A percentile compares a stretch with the other conserved stretches of the same genome.
Conservation (phyloP, 2,329 filamentous ascomycete species). For the Trichoderma sp. region DNA sequence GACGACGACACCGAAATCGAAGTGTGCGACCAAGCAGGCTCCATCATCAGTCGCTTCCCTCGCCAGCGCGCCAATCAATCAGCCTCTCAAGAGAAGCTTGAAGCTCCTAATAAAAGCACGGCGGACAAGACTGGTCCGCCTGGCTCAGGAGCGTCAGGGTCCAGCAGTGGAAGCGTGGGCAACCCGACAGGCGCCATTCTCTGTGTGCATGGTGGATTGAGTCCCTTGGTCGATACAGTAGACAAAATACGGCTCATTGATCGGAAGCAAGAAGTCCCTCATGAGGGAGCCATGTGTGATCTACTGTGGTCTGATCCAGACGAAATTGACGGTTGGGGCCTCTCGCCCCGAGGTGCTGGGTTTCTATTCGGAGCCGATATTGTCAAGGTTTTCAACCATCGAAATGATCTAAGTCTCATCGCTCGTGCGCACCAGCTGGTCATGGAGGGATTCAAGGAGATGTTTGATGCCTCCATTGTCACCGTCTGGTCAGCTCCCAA, state of each 20-base stretch:
- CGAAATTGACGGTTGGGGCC: constrained; percentile 95
- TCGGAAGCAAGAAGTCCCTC: constrained; percentile 95
- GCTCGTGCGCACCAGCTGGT: constrained; percentile 95
- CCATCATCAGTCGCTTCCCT: constrained; percentile 74
- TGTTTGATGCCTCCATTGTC: constrained; percentile 95
- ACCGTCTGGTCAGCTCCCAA: constrained; percentile 99
- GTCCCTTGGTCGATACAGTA: constrained; percentile 86
- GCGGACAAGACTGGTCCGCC: constrained; percentile 65
- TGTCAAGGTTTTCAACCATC: constrained; percentile 93
- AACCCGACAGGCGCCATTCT: constrained; percentile 82
- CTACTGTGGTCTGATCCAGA: constrained; percentile 97
- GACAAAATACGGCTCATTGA: constrained; percentile 96
- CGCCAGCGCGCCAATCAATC: constrained; percentile 47
- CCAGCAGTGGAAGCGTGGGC: constrained; percentile 64
- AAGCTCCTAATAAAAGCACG: constrained; percentile 36
- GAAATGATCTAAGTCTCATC: constrained; percentile 89
- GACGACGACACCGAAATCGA: constrained; percentile 88
- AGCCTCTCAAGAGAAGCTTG: constrained; percentile 21
- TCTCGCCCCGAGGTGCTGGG: constrained; percentile 90
- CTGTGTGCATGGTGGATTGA: constrained; percentile 93
- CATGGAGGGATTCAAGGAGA: constrained; percentile 99
- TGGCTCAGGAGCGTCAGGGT: constrained; percentile 76
- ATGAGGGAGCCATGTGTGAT: constrained; percentile 99
- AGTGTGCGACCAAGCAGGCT: constrained; percentile 82
- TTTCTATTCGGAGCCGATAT: constrained; percentile 97